phyloP scores from a whole-genome alignment of 2,329 filamentous ascomycete species.

The Elsinoe ampelina region DNA sequence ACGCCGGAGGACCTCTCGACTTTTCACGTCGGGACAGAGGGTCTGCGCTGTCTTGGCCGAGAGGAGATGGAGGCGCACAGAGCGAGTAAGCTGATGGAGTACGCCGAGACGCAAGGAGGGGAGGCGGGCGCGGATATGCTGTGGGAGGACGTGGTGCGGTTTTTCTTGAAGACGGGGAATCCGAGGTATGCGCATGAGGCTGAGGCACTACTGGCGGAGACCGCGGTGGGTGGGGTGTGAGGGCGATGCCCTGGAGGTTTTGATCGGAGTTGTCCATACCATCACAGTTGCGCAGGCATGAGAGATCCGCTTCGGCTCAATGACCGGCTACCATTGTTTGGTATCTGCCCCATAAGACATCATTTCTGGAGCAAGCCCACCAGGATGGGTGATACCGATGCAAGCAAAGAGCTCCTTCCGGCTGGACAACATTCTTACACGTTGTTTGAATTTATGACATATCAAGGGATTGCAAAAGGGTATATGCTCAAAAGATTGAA shows the following conservation, averaged over 20 bases:
- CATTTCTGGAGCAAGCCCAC: too few relatives aligned
- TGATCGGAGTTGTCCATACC: too few relatives aligned
- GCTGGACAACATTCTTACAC: too few relatives aligned
- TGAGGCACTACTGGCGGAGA: background rate
- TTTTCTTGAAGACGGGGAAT: background rate
- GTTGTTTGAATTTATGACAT: too few relatives aligned
- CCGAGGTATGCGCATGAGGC: background rate
- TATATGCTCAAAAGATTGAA: background rate
- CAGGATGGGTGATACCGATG: too few relatives aligned
- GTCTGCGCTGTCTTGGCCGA: background rate
- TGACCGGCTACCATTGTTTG: too few relatives aligned
- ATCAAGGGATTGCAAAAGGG: background rate
- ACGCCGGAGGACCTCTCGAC: background rate
- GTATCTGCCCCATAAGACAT: too few relatives aligned
- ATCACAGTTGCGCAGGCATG: too few relatives aligned
- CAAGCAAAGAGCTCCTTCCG: too few relatives aligned
- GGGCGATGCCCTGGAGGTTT: too few relatives aligned
- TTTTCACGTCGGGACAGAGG: background rate
- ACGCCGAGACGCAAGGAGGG: background rate
- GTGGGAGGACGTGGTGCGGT: conserved; percentile 12
- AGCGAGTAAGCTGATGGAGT: background rate
- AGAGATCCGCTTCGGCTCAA: too few relatives aligned
- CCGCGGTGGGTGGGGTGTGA: too few relatives aligned
- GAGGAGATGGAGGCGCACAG: background rate
- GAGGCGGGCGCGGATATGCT: conserved; percentile 4